Conservation (phyloP, 345 rosid species). For the Eucalyptus tenuipes region DNA sequence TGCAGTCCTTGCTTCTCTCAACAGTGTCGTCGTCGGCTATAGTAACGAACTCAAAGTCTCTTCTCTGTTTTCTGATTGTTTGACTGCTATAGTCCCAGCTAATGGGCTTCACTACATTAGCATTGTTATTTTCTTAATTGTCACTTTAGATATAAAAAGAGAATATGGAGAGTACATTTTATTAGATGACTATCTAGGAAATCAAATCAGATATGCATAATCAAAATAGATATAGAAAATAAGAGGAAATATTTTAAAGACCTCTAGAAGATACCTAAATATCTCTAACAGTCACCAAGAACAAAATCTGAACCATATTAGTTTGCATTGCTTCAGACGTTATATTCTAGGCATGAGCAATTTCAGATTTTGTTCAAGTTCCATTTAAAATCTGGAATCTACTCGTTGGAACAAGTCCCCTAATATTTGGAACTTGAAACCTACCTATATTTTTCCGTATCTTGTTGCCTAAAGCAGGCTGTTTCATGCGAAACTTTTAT, state of each 20-base stretch:
- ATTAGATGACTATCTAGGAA: neutral
- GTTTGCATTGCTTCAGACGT: neutral
- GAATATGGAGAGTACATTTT: neutral
- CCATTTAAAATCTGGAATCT: neutral
- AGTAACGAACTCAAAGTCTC: constrained; percentile 15
- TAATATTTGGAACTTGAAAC: neutral
- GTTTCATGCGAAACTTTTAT: neutral
- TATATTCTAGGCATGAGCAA: fast-evolving
- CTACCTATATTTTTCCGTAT: neutral
- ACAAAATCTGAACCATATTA: neutral
- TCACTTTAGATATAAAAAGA: neutral
- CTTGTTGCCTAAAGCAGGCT: neutral
- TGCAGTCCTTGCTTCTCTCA: constrained; percentile 78
- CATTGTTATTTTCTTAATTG: neutral
- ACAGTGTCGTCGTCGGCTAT: constrained; percentile 76
- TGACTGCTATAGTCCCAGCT: neutral
- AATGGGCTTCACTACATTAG: neutral
- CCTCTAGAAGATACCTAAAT: too few species aligned
- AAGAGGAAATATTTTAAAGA: too few species aligned
- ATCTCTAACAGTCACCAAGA: neutral
- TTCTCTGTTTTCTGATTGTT: neutral
- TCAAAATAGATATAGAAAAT: too few species aligned
- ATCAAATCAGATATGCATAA: neutral
- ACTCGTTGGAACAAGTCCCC: fast-evolving
- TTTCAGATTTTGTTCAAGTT: neutral